Evolutionary conservation across 176 grass and related monocot genomes (phyloP), one percentile per base, ranked within the genome.

Genomic region (Thalia dealbata): DNA sequence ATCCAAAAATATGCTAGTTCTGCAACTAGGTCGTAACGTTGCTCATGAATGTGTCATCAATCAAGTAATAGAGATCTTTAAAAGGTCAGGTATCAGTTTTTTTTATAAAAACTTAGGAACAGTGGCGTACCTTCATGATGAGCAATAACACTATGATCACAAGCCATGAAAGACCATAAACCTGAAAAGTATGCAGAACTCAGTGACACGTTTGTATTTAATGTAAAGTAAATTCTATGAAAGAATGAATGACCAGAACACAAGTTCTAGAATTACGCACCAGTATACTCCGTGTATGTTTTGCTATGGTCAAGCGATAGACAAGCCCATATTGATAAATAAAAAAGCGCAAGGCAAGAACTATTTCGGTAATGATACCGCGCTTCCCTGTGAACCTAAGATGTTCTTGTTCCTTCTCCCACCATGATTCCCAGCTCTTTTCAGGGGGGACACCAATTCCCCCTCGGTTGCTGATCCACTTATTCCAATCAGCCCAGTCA

Each of bases 361-460:
- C 68, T 79, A 92, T 92, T 74, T 97, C 93, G 24, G 86, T 59
- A 78, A 90, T 66, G 24, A 64, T 73, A 79, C 93, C 93, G 71
- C 93, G 86, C 65, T 92, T 92, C 54, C 93, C 89, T 11, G 93
- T 88, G 75, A 88, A 80, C 64, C 44, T 86, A 44, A 97, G 75
- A 74, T 88, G 89, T 68, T 97, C 93, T 27, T 92, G 87, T 77
- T 97, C 89, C 38, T 85, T 87, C 64, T 92, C 89, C 93, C 89
- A 97, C 93, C 93, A 97, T 74, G 89, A 92, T 56, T 97, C 89
- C 93, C 89, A 97, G 67, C 93, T 97, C 72, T 92, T 97, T 70
- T 86, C 89, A 0, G 78, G 80, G 0, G 73, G 50, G 26, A 97
- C 93, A 45, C 93, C 93, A 66, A 97, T 92, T 55, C 93, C 93